These are phyloP conservation scores for Patellifolia procumbens DNA, from an alignment of 179 eudicot genomes.

Conservation along the genomic window DNA sequence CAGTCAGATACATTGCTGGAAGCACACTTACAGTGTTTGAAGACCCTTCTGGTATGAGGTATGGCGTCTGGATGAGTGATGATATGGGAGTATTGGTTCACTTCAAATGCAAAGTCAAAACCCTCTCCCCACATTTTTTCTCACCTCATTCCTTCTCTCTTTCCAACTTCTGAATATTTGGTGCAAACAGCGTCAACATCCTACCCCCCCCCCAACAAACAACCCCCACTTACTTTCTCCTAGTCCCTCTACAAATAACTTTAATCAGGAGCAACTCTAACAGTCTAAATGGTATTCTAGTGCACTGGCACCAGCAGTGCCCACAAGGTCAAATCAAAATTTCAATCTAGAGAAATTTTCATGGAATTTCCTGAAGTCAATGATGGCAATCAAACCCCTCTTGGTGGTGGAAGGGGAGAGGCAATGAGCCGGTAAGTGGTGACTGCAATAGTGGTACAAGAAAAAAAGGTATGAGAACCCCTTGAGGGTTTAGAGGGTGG, in stretches of 20 bases:
- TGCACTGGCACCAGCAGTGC: neutral
- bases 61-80: neutral
- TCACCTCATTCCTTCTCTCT: no score
- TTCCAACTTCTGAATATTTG: neutral
- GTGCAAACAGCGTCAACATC: neutral
- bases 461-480: neutral
- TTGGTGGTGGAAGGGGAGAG: neutral
- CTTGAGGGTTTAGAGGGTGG: neutral
- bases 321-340: neutral
- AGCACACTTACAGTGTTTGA: slow-evolving; percentile 1
- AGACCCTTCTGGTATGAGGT: neutral
- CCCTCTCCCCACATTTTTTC: no score
- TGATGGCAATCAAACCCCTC: neutral
- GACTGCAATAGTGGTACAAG: neutral
- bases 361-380: neutral
- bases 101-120: neutral
- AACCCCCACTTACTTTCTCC: no score
- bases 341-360: neutral
- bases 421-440: neutral
- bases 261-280: neutral
- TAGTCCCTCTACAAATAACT: neutral
- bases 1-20: slow-evolving; percentile 3
- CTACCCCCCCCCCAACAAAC: no score
- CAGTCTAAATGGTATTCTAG: neutral
- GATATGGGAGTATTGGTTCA: neutral